phyloP scores from a whole-genome alignment of 2,329 filamentous ascomycete genomes.

The Fulvia fulva region DNA sequence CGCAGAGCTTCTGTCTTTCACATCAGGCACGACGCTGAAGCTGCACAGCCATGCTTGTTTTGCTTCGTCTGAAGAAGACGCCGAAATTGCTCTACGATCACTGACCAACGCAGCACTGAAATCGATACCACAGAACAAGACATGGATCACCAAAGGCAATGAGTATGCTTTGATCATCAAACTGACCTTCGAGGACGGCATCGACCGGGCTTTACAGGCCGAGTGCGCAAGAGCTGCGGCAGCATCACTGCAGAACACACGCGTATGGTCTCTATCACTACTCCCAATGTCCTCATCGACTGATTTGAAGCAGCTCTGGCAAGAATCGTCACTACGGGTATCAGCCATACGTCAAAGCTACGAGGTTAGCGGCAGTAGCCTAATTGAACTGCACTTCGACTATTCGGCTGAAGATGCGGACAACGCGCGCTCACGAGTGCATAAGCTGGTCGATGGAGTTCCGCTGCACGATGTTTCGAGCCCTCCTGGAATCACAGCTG shows the following conservation, averaged over 20 bases:
- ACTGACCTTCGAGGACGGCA: slow-evolving; percentile 2
- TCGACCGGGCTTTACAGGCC: neutral
- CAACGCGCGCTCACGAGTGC: slow-evolving; percentile 4
- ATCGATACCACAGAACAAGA: neutral
- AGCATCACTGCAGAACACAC: neutral
- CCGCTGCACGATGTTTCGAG: slow-evolving; percentile 22
- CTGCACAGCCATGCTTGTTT: slow-evolving; percentile 20
- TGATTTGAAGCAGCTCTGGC: slow-evolving; percentile 19
- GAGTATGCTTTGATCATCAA: slow-evolving; percentile 31
- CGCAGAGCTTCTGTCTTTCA: neutral
- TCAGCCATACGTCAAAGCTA: neutral
- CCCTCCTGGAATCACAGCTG: slow-evolving; percentile 10
- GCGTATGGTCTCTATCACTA: neutral
- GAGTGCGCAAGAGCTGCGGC: neutral
- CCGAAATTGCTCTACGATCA: slow-evolving; percentile 2
- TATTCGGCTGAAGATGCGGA: slow-evolving; percentile 16
- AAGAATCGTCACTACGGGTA: slow-evolving; percentile 6
- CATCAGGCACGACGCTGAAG: slow-evolving; percentile 18
- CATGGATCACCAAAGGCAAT: slow-evolving; percentile 35
- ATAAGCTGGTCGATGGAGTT: slow-evolving; percentile 23
- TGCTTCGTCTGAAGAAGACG: slow-evolving; percentile 19
- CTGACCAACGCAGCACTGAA: slow-evolving; percentile 10
- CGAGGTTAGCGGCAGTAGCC: neutral
- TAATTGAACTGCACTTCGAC: slow-evolving; percentile 22
- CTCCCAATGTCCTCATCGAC: neutral